Evolutionary conservation across 2,329 filamentous ascomycete genomes (phyloP).

Genomic region (Talaromyces sp.): DNA sequence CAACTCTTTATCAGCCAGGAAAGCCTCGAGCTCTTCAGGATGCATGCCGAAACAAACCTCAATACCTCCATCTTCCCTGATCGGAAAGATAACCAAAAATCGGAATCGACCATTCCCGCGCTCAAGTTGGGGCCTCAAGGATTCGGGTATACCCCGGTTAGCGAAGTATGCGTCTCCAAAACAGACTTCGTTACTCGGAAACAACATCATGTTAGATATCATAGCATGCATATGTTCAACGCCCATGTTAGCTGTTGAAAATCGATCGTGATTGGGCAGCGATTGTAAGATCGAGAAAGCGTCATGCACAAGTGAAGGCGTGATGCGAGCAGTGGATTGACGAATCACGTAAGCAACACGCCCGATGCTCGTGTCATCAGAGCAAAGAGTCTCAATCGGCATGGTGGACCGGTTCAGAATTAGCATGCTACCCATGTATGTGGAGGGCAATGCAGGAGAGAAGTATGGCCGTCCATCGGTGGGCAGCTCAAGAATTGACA

Average conservation of each 20-base stretch:
- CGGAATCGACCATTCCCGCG: constrained; percentile 14
- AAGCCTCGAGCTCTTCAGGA: constrained; percentile 11
- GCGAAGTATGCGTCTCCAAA: constrained; percentile 10
- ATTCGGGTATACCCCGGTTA: background rate
- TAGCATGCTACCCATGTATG: constrained; percentile 14
- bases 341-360: constrained; percentile 13
- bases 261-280: constrained; percentile 12
- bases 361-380: constrained; percentile 11
- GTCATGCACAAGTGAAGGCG: constrained; percentile 6
- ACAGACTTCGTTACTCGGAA: background rate
- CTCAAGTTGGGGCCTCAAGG: constrained; percentile 11
- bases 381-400: constrained; percentile 6
- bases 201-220: constrained; percentile 15
- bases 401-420: constrained; percentile 10
- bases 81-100: constrained; percentile 10
- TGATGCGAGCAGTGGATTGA: constrained; percentile 14
- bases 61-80: constrained; percentile 9
- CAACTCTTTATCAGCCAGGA: constrained; percentile 4
- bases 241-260: constrained; percentile 16
- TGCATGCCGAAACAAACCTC: constrained; percentile 11
- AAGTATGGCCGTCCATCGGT: constrained; percentile 9
- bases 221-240: constrained; percentile 17
- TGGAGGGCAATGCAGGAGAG: constrained; percentile 8
- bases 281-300: constrained; percentile 13
- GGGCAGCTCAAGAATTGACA: constrained; percentile 14